phyloP scores from a whole-genome alignment of 2,329 filamentous ascomycete genomes.

The Pestalotiopsis sp. region DNA sequence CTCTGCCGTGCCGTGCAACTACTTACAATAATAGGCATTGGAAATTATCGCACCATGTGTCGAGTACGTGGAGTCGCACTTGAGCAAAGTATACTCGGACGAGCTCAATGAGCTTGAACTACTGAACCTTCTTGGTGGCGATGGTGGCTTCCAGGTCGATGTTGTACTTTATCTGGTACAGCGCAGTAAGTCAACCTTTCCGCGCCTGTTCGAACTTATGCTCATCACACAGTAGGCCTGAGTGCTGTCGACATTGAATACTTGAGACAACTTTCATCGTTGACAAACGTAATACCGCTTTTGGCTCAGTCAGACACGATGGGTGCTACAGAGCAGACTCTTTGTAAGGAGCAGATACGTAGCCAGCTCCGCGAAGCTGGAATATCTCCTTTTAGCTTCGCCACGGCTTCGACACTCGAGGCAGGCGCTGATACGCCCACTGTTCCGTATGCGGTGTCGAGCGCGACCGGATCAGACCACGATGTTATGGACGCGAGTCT shows the following conservation, averaged over 20 bases:
- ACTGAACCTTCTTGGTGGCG: conserved; percentile 75
- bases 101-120: conserved; percentile 75
- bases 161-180: conserved; percentile 81
- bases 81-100: conserved; percentile 65
- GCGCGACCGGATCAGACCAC: conserved; percentile 68
- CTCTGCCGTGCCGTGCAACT: not conserved
- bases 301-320: conserved; percentile 77
- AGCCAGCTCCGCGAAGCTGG: conserved; percentile 58
- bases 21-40: conserved; percentile 37
- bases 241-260: conserved; percentile 70
- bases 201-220: not conserved
- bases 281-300: conserved; percentile 86
- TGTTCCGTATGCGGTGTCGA: conserved; percentile 77
- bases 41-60: conserved; percentile 63
- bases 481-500: conserved; percentile 92
- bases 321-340: conserved; percentile 55
- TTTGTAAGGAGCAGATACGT: conserved; percentile 62
- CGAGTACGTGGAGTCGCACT: conserved; percentile 73
- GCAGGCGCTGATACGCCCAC: conserved; percentile 22
- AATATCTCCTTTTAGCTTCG: conserved; percentile 71
- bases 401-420: conserved; percentile 31
- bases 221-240: conserved; percentile 45
- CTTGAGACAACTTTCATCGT: conserved; percentile 67
- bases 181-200: conserved; percentile 58
- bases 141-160: conserved; percentile 83